phyloP scores from a whole-genome alignment of 2,329 filamentous ascomycete genomes.

The Torrubiellomyces zombiae region DNA sequence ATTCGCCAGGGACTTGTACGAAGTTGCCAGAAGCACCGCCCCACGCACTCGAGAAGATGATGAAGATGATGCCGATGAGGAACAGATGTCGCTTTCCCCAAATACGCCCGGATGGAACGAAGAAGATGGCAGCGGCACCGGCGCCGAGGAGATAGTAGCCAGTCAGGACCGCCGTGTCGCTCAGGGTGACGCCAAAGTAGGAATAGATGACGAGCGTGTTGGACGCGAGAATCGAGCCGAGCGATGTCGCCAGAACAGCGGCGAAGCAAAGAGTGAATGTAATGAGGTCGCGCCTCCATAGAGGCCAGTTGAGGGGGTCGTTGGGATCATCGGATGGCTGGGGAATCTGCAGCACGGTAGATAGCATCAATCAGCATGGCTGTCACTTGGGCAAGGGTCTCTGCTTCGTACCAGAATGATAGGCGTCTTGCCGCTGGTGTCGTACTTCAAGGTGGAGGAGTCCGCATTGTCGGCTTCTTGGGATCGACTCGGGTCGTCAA shows the following conservation, averaged over 20 bases:
- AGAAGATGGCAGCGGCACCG: conserved; percentile 65
- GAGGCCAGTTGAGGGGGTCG: conserved; percentile 72
- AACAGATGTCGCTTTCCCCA: conserved; percentile 91
- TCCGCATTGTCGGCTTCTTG: conserved; percentile 22
- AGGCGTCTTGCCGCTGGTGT: conserved; percentile 45
- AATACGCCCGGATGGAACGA: conserved; percentile 73
- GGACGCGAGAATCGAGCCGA: conserved; percentile 75
- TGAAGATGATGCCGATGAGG: conserved; percentile 55
- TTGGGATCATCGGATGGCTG: conserved; percentile 85
- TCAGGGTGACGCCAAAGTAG: conserved; percentile 49
- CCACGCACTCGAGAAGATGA: conserved; percentile 64
- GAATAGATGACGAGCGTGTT: conserved; percentile 66
- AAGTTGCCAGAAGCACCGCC: conserved; percentile 45
- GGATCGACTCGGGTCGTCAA: conserved; percentile 37
- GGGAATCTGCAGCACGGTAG: conserved; percentile 46
- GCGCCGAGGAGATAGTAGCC: conserved; percentile 78
- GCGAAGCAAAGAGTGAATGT: conserved; percentile 62
- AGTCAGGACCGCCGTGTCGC: conserved; percentile 65
- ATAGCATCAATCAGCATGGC: too few species aligned
- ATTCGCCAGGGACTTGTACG: too few species aligned
- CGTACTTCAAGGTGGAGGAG: conserved; percentile 49
- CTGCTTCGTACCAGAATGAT: conserved; percentile 64
- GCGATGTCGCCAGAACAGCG: conserved; percentile 67
- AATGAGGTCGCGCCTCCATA: conserved; percentile 73
- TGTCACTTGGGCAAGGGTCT: too few species aligned